Percentiles rank a stretch among this genome's conserved stretches.
Evolutionary conservation across 2,329 filamentous ascomycete species (phyloP).

Genomic region (Phialophora macrospora): DNA sequence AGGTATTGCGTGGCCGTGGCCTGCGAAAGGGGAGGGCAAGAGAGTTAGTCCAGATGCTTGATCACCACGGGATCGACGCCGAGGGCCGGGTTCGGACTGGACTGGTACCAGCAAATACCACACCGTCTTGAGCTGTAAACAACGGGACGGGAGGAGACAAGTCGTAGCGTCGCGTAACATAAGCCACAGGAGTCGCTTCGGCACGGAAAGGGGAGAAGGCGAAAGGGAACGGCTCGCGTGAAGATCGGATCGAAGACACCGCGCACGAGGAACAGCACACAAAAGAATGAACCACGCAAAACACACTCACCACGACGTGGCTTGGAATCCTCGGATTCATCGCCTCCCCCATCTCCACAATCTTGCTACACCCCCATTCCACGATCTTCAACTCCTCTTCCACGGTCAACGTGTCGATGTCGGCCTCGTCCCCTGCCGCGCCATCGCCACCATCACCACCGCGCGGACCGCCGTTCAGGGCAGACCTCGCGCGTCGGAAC

Average conservation of each 20-base stretch:
- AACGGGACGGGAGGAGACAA: not conserved
- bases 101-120: not conserved
- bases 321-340: constrained; percentile 59
- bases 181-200: not conserved
- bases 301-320: constrained; percentile 53
- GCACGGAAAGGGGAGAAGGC: not conserved
- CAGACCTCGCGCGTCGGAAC: constrained; percentile 54
- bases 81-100: no score
- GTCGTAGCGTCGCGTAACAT: not conserved
- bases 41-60: constrained; percentile 2
- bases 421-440: not conserved
- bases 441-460: constrained; percentile 15
- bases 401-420: constrained; percentile 71
- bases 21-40: constrained; percentile 43
- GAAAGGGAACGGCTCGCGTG: not conserved
- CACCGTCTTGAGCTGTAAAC: not conserved
- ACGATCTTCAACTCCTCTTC: constrained; percentile 83
- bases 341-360: constrained; percentile 62
- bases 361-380: constrained; percentile 73
- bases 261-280: not conserved
- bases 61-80: not conserved
- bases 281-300: not conserved
- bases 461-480: constrained; percentile 43
- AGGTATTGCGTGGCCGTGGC: constrained; percentile 88
- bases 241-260: not conserved